Evolutionary conservation across 2,329 filamentous ascomycete species (phyloP), one percentile per base, ranked within the genome.

Genomic region (Aspergillus felis): DNA sequence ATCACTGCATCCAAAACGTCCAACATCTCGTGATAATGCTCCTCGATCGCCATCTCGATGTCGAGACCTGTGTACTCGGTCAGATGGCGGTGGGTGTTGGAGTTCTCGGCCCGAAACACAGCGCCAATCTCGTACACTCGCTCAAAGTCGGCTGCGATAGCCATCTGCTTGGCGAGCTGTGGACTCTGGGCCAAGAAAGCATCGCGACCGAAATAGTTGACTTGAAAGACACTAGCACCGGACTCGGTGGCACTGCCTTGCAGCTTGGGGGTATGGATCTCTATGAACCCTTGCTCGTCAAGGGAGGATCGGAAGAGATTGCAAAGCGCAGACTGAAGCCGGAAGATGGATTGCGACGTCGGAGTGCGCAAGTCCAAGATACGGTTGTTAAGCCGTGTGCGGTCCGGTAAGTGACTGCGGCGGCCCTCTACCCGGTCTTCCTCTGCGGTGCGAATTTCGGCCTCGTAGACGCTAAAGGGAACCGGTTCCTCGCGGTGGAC

Each of bases 1-100:
- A 97, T 86, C 59, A 90, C 87, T 14, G 82, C 81, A 69, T 97
- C 92, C 50, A 97, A 84, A 9, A 90, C 81, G 41, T 86, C 81
- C 32, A 97, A 83, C 52, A 92, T 89, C 74, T 97, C 92, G 68
- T 96, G 88, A 72, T 97, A 96, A 73, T 95, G 88, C 66, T 90
- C 86, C 51, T 92, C 88, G 61, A 97, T 91, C 3, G 87, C 84
- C 93, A 97, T 97, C 71, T 97, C 92, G 20, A 97, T 75, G 81
- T 97, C 92, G 29, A 97, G 81, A 55, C 92, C 92, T 4, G 92
- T 97, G 72, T 95, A 97, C 73, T 97, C 92, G 0, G 92, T 96
- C 80, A 97, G 81, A 72, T 97, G 92, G 41, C 92, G 87, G 69
- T 96, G 92, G 0, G 92, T 97, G 74, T 97, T 97, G 70, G 90